Evolutionary conservation across 139 green algal genomes (phyloP).

Genomic region (Pleodorina starrii): DNA sequence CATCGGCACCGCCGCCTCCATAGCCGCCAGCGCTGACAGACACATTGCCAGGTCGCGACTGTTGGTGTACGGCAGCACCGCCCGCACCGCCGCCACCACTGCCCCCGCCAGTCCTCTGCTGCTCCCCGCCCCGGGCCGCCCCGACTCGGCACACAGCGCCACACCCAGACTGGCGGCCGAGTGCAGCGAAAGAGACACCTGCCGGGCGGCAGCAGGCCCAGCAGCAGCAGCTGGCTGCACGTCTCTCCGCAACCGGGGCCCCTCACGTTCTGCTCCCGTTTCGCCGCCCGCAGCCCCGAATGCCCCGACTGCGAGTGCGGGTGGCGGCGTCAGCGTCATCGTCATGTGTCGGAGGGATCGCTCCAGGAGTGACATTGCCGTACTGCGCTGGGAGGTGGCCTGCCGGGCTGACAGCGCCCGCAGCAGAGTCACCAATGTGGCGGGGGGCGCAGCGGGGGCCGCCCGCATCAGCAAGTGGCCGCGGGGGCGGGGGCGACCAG

Average conservation of each 20-base stretch:
- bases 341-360: background rate
- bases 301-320: background rate
- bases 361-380: background rate
- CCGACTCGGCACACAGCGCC: background rate
- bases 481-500: background rate
- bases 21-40: background rate
- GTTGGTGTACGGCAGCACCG: background rate
- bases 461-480: background rate
- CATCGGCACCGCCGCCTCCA: background rate
- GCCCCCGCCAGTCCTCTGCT: background rate
- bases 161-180: background rate
- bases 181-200: conserved; percentile 19
- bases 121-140: background rate
- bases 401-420: background rate
- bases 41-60: conserved; percentile 4
- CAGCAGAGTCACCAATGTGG: conserved; percentile 33
- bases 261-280: background rate
- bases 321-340: too few relatives aligned
- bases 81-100: background rate
- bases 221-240: background rate
- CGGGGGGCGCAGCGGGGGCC: background rate
- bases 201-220: background rate
- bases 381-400: conserved; percentile 2
- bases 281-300: background rate
- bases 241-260: too few relatives aligned